Evolutionary conservation across 1,284 basidiomycete genomes (phyloP).

Genomic region (Cryptococcus maquisensis): DNA sequence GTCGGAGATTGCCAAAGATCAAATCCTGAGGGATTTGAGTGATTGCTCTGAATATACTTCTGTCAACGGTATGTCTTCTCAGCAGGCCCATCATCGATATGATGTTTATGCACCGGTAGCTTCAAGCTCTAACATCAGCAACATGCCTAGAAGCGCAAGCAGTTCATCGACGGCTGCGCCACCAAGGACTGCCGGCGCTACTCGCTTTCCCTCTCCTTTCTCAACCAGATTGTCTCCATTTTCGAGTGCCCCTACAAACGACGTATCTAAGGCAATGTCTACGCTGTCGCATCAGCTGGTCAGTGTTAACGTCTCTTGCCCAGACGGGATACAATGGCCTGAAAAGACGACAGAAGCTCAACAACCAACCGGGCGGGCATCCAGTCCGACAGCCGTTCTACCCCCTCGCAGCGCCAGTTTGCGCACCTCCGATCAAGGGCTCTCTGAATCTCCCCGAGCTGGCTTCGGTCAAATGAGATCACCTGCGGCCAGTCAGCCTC

Average conservation of each 20-base stretch:
- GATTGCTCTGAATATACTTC: conserved; percentile 80
- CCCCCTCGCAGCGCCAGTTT: conserved; percentile 36
- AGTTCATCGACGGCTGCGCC: conserved; percentile 12
- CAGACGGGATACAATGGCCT: no score
- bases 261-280: conserved; percentile 9
- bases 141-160: conserved; percentile 2
- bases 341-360: no score
- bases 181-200: conserved; percentile 17
- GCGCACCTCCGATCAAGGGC: conserved; percentile 28
- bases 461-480: no score
- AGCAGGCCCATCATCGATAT: background rate
- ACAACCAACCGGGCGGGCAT: background rate
- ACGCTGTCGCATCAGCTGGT: background rate
- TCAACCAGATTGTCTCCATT: conserved; percentile 23
- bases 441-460: background rate
- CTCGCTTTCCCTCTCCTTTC: conserved; percentile 34
- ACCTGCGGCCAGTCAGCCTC: no score
- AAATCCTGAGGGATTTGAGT: conserved; percentile 67
- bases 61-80: conserved; percentile 53
- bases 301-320: no score
- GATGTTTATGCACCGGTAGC: background rate
- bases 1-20: conserved; percentile 62
- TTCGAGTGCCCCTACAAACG: conserved; percentile 23
- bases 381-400: conserved; percentile 11
- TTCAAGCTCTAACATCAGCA: background rate